Percentiles rank a stretch among this genome's conserved stretches.
phyloP scores from a whole-genome alignment of 2,329 filamentous ascomycete species.

The Botrytis fabae region DNA sequence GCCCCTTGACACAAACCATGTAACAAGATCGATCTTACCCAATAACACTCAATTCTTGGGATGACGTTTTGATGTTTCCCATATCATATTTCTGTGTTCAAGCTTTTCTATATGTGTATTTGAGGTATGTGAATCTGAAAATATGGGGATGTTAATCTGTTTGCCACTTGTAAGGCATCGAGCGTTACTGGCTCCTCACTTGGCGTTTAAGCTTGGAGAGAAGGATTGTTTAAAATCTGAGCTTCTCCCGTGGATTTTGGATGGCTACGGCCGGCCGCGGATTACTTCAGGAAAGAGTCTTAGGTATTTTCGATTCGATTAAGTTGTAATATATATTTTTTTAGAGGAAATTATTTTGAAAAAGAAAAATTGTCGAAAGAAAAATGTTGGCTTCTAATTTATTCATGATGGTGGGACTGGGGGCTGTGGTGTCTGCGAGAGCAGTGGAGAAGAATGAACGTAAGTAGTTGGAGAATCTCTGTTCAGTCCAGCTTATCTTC shows the following conservation, averaged over 20 bases:
- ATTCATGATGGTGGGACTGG: background rate
- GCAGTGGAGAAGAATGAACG: slow-evolving; percentile 11
- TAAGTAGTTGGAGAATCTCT: background rate
- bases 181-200: background rate
- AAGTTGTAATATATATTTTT: slow-evolving; percentile 12
- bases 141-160: slow-evolving; percentile 11
- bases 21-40: slow-evolving; percentile 5
- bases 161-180: slow-evolving; percentile 9
- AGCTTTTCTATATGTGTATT: background rate
- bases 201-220: slow-evolving; percentile 5
- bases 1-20: slow-evolving; percentile 20
- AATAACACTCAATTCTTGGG: background rate
- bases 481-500: background rate
- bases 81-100: background rate
- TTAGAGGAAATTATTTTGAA: background rate
- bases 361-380: background rate
- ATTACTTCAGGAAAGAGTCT: slow-evolving; percentile 13
- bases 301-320: background rate
- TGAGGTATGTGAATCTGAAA: slow-evolving; percentile 2
- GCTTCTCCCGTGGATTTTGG: background rate
- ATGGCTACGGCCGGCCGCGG: slow-evolving; percentile 20
- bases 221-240: slow-evolving; percentile 3
- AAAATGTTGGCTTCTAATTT: slow-evolving; percentile 19
- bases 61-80: slow-evolving; percentile 7
- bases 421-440: slow-evolving; percentile 13